phyloP scores from a whole-genome alignment of 2,329 filamentous ascomycete species.

The Leptodontidium sp. region DNA sequence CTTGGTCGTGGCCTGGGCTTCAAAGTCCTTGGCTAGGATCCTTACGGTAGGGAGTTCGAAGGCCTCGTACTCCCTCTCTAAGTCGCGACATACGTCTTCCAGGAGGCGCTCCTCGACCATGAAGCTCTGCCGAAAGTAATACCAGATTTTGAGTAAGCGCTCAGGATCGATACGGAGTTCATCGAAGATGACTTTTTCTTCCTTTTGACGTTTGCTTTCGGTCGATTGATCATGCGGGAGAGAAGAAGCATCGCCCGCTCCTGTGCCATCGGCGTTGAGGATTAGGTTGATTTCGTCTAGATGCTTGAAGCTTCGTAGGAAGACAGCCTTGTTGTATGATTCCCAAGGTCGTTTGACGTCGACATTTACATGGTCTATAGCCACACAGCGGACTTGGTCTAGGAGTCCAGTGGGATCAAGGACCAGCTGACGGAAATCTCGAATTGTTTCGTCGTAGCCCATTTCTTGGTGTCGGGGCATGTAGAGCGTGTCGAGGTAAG shows the following conservation, averaged over 20 bases:
- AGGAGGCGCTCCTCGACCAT: constrained; percentile 39
- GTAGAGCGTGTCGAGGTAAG: constrained; percentile 43
- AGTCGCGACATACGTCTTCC: constrained; percentile 38
- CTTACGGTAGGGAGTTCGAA: constrained; percentile 41
- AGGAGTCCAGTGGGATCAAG: constrained; percentile 41
- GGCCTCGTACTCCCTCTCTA: constrained; percentile 35
- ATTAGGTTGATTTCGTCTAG: constrained; percentile 42
- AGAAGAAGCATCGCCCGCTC: not conserved
- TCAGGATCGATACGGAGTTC: constrained; percentile 36
- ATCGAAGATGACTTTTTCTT: constrained; percentile 34
- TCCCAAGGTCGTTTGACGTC: constrained; percentile 58
- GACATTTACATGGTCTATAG: constrained; percentile 56
- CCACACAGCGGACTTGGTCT: constrained; percentile 51
- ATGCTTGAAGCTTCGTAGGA: constrained; percentile 53
- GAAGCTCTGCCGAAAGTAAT: constrained; percentile 42
- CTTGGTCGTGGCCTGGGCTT: not conserved
- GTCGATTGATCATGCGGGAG: not conserved
- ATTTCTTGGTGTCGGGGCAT: constrained; percentile 47
- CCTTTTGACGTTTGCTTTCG: not conserved
- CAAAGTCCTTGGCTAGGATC: constrained; percentile 32
- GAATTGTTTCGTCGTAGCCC: constrained; percentile 48
- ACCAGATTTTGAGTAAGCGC: constrained; percentile 39
- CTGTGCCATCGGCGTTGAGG: constrained; percentile 20
- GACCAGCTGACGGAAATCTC: constrained; percentile 53
- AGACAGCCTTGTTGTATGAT: constrained; percentile 58